Conservation (phyloP, 352 stramenopile species). For the Phytophthora tubulina region DNA sequence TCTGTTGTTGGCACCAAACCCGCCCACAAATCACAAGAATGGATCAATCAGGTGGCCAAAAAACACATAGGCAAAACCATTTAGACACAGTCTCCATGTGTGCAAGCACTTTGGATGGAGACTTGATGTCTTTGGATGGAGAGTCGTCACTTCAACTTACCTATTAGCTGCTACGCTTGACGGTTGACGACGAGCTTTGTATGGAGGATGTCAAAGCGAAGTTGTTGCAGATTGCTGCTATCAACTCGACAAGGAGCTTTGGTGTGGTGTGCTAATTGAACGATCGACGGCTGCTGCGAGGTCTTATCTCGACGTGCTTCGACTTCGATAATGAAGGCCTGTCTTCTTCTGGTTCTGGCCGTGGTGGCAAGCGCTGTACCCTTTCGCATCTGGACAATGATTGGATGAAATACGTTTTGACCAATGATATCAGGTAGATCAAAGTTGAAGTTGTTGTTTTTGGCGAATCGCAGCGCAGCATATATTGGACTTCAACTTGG, state of each 20-base stretch:
- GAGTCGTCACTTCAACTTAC: constrained; percentile 37
- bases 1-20: constrained; percentile 34
- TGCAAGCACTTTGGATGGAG: neutral
- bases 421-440: constrained; percentile 28
- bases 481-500: constrained; percentile 43
- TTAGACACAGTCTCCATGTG: constrained; percentile 16
- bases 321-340: constrained; percentile 32
- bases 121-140: constrained; percentile 8
- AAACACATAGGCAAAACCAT: constrained; percentile 11
- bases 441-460: constrained; percentile 48
- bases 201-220: constrained; percentile 30
- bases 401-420: constrained; percentile 28
- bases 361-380: constrained; percentile 24
- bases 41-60: constrained; percentile 42
- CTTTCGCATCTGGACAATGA: constrained; percentile 20
- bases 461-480: constrained; percentile 26
- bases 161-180: neutral
- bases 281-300: neutral
- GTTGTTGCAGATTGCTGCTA: neutral
- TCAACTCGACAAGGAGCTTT: neutral
- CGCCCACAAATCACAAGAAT: constrained; percentile 38
- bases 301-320: constrained; percentile 32
- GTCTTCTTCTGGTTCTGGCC: constrained; percentile 47
- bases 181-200: neutral
- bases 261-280: constrained; percentile 9